These are phyloP conservation scores for Aspergillus ochraceus DNA, from an alignment of 2,329 filamentous ascomycete species.

Conservation along the genomic window DNA sequence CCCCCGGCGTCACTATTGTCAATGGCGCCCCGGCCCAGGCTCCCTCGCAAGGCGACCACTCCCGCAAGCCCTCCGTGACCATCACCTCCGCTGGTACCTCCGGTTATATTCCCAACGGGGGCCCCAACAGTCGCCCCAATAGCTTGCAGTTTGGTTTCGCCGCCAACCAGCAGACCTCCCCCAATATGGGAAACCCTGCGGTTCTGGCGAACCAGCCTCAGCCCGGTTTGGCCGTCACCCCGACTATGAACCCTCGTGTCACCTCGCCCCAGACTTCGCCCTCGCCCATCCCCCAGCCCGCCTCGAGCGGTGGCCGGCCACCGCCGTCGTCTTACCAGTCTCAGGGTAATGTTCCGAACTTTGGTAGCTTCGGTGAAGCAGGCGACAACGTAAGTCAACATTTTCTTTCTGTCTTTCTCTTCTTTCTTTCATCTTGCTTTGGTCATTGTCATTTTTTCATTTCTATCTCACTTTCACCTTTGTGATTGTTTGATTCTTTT, in stretches of 20 bases:
- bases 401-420: not conserved
- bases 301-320: constrained; percentile 78
- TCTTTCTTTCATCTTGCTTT: not conserved
- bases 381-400: constrained; percentile 66
- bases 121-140: constrained; percentile 56
- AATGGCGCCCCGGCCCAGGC: constrained; percentile 62
- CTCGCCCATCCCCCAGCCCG: constrained; percentile 87
- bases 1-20: constrained; percentile 55
- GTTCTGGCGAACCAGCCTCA: constrained; percentile 45
- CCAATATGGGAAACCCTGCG: constrained; percentile 63
- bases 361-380: constrained; percentile 77
- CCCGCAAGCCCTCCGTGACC: constrained; percentile 84
- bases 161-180: constrained; percentile 61
- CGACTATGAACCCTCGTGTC: constrained; percentile 66
- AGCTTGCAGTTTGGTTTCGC: constrained; percentile 77
- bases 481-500: not conserved
- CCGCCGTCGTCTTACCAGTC: constrained; percentile 75
- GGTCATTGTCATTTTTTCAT: not conserved
- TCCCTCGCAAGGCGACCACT: constrained; percentile 64
- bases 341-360: constrained; percentile 69
- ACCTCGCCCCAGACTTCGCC: constrained; percentile 85
- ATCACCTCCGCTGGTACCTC: constrained; percentile 81
- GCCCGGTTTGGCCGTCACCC: constrained; percentile 48
- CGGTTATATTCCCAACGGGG: constrained; percentile 76
- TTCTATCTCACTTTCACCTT: not conserved